These are phyloP conservation scores for Ulmus americana DNA, from an alignment of 331 rosid genomes.

Conservation along the genomic window DNA sequence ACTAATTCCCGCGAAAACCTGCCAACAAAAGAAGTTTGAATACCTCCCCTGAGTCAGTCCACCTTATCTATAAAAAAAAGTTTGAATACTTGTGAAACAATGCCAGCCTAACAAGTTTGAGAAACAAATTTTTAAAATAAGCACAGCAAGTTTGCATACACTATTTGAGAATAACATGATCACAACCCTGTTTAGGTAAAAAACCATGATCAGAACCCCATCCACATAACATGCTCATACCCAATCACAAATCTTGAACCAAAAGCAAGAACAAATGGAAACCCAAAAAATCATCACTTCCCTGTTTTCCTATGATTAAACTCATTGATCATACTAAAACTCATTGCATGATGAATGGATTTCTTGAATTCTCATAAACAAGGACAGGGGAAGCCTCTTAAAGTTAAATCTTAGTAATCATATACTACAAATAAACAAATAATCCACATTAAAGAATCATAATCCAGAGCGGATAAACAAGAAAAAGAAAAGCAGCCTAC, in stretches of 20 bases:
- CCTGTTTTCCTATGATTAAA: neutral
- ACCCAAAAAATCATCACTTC: neutral
- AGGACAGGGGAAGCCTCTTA: constrained; percentile 18
- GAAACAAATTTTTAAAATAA: constrained; percentile 21
- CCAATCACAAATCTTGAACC: constrained; percentile 21
- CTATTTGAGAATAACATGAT: neutral
- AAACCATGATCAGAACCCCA: neutral
- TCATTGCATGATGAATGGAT: constrained; percentile 14
- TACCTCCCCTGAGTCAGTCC: neutral
- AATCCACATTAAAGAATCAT: constrained; percentile 12
- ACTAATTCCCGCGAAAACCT: neutral
- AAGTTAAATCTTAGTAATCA: constrained; percentile 13
- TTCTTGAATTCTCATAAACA: constrained; percentile 21
- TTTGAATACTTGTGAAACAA: neutral
- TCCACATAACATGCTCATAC: constrained; percentile 13
- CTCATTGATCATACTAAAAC: neutral
- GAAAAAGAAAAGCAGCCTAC: constrained; percentile 1
- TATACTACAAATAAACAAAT: constrained; percentile 13
- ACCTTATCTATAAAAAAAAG: constrained; percentile 12
- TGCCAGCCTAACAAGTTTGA: constrained; percentile 13
- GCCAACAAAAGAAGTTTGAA: neutral
- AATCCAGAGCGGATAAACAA: constrained; percentile 8
- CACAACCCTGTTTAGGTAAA: neutral
- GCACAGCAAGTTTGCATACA: constrained; percentile 11
- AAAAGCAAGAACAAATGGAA: constrained; percentile 11